phyloP scores from a whole-genome alignment of 2,329 filamentous ascomycete species.

The Ophiostoma perfectum region DNA sequence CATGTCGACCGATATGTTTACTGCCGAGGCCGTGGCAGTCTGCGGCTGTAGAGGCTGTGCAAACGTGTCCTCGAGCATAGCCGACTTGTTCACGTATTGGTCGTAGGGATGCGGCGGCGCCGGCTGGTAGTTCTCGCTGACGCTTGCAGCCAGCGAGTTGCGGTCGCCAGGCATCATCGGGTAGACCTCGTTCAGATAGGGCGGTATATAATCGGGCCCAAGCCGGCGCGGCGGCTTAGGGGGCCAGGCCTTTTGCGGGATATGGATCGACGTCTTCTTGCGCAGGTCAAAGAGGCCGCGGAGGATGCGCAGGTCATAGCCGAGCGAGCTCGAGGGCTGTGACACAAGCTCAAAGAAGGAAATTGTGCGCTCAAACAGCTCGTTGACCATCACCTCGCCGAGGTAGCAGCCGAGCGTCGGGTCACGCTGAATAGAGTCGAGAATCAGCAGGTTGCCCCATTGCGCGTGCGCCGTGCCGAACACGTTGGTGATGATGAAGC shows the following conservation, averaged over 20 bases:
- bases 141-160: background rate
- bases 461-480: slow-evolving; percentile 97
- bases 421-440: slow-evolving; percentile 73
- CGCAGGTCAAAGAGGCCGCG: slow-evolving; percentile 39
- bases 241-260: background rate
- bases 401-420: slow-evolving; percentile 55
- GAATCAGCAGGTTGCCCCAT: slow-evolving; percentile 93
- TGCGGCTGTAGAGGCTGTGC: too few relatives aligned
- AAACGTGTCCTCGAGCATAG: background rate
- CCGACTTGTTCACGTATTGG: background rate
- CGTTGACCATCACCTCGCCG: slow-evolving; percentile 47
- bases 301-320: slow-evolving; percentile 69
- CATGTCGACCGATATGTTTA: background rate
- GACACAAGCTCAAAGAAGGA: slow-evolving; percentile 64
- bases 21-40: background rate
- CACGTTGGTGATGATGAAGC: slow-evolving; percentile 87
- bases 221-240: background rate
- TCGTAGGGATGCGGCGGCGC: slow-evolving; percentile 8
- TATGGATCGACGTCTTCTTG: slow-evolving; percentile 5
- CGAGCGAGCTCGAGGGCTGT: slow-evolving; percentile 68
- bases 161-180: background rate
- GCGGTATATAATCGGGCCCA: background rate
- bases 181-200: background rate
- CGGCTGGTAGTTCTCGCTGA: background rate
- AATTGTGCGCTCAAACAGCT: slow-evolving; percentile 68